A percentile compares a stretch with the other conserved stretches of the same genome.
Conservation (phyloP, 1,139 yeast genomes). For the Blastobotrys apis region DNA sequence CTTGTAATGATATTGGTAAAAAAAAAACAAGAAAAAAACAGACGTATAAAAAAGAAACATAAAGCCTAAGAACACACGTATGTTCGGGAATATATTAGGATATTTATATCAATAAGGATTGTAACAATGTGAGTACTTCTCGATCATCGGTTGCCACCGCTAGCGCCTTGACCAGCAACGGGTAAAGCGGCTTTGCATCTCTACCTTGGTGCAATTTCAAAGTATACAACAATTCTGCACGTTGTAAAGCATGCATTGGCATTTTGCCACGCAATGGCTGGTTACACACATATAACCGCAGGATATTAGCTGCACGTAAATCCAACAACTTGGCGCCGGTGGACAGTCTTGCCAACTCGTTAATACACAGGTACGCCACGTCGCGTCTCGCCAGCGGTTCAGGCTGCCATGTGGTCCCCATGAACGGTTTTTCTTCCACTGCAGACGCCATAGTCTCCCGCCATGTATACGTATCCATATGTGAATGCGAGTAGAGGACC, state of each 20-base stretch:
- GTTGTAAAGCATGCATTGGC: conserved; percentile 53
- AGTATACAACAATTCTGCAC: conserved; percentile 41
- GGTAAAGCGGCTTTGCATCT: not conserved
- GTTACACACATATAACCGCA: conserved; percentile 51
- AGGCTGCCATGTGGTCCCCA: conserved; percentile 48
- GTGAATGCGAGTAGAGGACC: conserved; percentile 38
- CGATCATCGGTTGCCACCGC: conserved; percentile 8
- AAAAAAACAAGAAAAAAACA: not conserved
- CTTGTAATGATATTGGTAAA: conserved; percentile 2
- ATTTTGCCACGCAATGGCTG: conserved; percentile 46
- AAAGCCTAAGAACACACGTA: no score
- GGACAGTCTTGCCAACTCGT: conserved; percentile 38
- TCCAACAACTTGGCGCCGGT: conserved; percentile 33
- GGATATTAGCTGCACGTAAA: conserved; percentile 47
- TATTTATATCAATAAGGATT: conserved; percentile 8
- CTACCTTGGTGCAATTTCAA: conserved; percentile 14
- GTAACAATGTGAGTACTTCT: conserved; percentile 4
- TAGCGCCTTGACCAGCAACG: conserved; percentile 10
- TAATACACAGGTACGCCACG: conserved; percentile 47
- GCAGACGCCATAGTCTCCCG: no score
- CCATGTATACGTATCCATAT: conserved; percentile 22
- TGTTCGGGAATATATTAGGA: no score
- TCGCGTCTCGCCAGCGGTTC: conserved; percentile 37
- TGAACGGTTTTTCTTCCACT: conserved; percentile 32
- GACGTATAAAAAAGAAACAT: not conserved